Base-by-base conservation (phyloP, 352 stramenopile genomes). In the Phytophthora crassamura region DNA sequence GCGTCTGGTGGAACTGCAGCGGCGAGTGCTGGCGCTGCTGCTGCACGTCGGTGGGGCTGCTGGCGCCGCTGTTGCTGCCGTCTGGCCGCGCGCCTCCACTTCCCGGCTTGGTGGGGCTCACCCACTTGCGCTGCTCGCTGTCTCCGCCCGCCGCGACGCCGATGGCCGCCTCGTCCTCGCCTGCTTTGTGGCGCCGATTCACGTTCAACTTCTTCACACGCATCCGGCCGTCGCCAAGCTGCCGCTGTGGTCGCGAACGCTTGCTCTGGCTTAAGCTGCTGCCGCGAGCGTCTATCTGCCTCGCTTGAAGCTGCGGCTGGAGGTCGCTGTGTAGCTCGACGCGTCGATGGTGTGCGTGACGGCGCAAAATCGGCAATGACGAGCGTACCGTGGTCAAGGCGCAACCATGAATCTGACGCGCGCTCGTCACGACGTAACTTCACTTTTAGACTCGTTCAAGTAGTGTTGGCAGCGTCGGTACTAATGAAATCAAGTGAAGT, bases 171-270 rank as follows among this genome's bases (percentile, higher is more conserved):
- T 89, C 80, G 69, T 89, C 82, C 45, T 91, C 82, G 53, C 80
- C 80, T 68, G 77, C 55, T 82, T 86, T 88, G 40, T 80, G 69
- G 68, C 80, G 82, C 63, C 80, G 76, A 57, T 82, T 86, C 47
- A 69, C 66, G 73, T 75, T 89, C 68, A 89, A 60, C 51, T 91
- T 91, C 80, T 91, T 91, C 69, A 91, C 78, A 81, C 82, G 82
- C 82, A 91, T 91, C 50, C 70, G 59, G 39, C 61, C 50, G 59
- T 71, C 33, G 33, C n/a, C 18, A 56, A 59, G 36, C 28, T 57
- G 22, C 35, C 66, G 32, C 15, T 20, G 46, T 30, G 25, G 25
- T 30, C 4, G 25, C 25, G 25, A 30, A 30, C 25, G 25, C 25
- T 28, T 28, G 22, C 22, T 28, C 22, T 28, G 22, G 22, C 25